phyloP scores from a whole-genome alignment of 176 grass and related monocot species.

The Phragmites australis region DNA sequence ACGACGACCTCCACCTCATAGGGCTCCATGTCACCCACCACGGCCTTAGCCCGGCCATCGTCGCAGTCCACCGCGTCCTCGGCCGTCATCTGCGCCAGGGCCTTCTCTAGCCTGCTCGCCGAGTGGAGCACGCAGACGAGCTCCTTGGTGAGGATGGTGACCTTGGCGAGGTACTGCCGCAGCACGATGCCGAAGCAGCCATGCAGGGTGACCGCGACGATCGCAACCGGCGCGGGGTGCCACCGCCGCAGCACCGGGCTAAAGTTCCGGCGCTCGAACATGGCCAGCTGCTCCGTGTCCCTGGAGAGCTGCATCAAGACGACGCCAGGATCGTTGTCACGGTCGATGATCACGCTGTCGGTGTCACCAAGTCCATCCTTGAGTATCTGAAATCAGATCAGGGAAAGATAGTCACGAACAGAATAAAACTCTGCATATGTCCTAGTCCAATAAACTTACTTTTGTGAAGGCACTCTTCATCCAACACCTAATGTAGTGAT shows the following conservation, averaged over 20 bases:
- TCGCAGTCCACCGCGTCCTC: conserved; percentile 67
- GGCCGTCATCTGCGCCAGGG: conserved; percentile 71
- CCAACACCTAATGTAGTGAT: conserved; percentile 79
- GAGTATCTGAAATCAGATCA: conserved; percentile 45
- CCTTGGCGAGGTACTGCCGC: conserved; percentile 60
- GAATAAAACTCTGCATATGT: too few relatives aligned
- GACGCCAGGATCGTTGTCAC: conserved; percentile 58
- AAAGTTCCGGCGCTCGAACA: conserved; percentile 66
- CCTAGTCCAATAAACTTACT: conserved; percentile 12
- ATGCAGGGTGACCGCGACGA: conserved; percentile 71
- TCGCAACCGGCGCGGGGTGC: conserved; percentile 60
- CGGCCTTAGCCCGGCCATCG: conserved; percentile 57
- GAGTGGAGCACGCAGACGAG: conserved; percentile 78
- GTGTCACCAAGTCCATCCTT: conserved; percentile 55
- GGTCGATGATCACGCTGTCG: conserved; percentile 54
- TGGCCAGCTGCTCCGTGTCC: conserved; percentile 67
- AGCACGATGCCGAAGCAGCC: conserved; percentile 81
- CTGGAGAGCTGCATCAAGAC: conserved; percentile 63
- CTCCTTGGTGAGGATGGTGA: conserved; percentile 70
- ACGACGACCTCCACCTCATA: conserved; percentile 86
- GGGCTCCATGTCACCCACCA: conserved; percentile 79
- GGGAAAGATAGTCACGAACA: background rate
- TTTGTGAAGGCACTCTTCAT: conserved; percentile 85
- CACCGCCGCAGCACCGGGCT: conserved; percentile 68
- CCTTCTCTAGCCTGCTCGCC: conserved; percentile 74